Evolutionary conservation across 768 basidiomycete genomes (phyloP).

Genomic region (Trametopsis cervina): DNA sequence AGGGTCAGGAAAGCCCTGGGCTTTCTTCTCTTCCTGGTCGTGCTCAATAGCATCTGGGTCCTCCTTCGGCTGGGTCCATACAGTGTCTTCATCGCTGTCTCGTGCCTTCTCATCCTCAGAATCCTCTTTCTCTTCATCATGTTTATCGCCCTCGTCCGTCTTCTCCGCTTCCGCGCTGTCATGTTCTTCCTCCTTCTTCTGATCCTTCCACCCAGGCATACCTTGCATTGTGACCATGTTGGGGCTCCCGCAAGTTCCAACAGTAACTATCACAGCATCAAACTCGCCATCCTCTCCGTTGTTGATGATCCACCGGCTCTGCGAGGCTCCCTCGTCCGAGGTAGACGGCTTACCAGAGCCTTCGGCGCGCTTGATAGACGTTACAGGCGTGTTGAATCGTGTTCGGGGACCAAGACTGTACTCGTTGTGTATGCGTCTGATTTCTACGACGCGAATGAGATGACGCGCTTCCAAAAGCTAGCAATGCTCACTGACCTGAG

Average conservation of each 20-base stretch:
- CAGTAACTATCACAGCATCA: constrained; percentile 42
- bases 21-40: constrained; percentile 10
- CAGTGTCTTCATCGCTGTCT: neutral
- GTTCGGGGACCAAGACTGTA: constrained; percentile 42
- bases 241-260: constrained; percentile 45
- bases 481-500: constrained; percentile 25
- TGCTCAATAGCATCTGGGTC: neutral
- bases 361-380: constrained; percentile 26
- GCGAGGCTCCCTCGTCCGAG: constrained; percentile 2
- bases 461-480: neutral
- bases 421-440: constrained; percentile 37
- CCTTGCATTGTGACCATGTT: constrained; percentile 37
- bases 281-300: constrained; percentile 39
- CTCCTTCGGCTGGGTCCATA: neutral
- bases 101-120: neutral
- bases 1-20: constrained; percentile 5
- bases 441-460: constrained; percentile 22
- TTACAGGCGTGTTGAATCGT: constrained; percentile 37
- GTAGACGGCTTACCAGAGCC: constrained; percentile 12
- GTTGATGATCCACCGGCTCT: constrained; percentile 39
- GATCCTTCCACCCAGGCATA: constrained; percentile 28
- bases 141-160: constrained; percentile 6
- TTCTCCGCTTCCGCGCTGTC: too few relatives aligned
- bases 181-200: constrained; percentile 4
- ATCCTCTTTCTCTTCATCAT: constrained; percentile 5